Evolutionary conservation across 2,329 filamentous ascomycete species (phyloP), one percentile per base, ranked within the genome.

Genomic region (Blumeria hordei): DNA sequence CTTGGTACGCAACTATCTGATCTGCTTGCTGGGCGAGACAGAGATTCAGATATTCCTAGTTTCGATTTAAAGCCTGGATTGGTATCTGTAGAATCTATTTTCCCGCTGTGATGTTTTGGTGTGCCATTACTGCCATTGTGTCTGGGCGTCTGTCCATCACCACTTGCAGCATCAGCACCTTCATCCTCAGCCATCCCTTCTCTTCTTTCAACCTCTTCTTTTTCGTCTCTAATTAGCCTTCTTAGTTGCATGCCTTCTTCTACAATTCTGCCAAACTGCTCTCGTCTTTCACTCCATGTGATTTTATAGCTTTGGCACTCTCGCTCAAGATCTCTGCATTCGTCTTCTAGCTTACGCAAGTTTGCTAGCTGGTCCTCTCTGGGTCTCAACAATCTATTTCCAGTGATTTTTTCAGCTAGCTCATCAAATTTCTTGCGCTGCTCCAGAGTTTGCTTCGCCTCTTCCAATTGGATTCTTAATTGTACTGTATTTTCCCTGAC

Each of bases 231-330:
- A 64, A 96, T 94, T 66, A 93, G 74, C 52, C 85, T 75, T 56
- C 88, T 74, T 66, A 96, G 74, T 59, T 85, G 75, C 76, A 85
- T 84, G n/a, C 87, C 87, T 70, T 95, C 90, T 57, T 88, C 85
- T 65, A 94, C 85, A 63, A 96, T 88, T 55, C 79, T 76, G 56
- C 82, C 85, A 67, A 95, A 94, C 68, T 94, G 87, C 61, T 87
- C 84, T 58, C 83, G 74, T 41, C 90, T 75, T 68, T 94, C 88
- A 44, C 77, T 73, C 88, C 88, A 95, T 0, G 86, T 92, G 59
- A 74, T 76, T 52, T 79, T 83, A 66, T 93, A 93, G 39, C 84
- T 81, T 64, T 78, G 76, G 63, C 85, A 87, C 71, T 96, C 88
- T 59, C 79, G 78, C 69, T 93, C 82, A 57, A 96, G 71, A 65